A percentile compares a stretch with the other conserved stretches of the same genome.
These are phyloP conservation scores for Elsinoe ampelina DNA, from an alignment of 2,329 filamentous ascomycete genomes.

Conservation along the genomic window DNA sequence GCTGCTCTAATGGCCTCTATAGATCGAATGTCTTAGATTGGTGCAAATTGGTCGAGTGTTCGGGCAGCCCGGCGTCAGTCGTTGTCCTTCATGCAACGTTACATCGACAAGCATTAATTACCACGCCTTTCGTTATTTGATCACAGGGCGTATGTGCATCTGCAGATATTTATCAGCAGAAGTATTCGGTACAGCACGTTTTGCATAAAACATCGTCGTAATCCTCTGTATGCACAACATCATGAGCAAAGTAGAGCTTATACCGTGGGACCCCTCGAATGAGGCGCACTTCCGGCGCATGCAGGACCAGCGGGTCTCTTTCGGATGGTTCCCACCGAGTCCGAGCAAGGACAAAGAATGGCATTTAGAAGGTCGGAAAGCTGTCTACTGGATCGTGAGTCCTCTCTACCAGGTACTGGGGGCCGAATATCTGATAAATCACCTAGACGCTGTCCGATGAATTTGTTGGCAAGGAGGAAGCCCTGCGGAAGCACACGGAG, in stretches of 20 bases:
- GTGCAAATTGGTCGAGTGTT: neutral
- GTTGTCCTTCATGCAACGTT: no score
- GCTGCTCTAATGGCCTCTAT: neutral
- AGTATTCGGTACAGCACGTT: no score
- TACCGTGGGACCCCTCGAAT: slow-evolving; percentile 7
- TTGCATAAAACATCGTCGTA: no score
- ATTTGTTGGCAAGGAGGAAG: neutral
- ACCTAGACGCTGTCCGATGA: neutral
- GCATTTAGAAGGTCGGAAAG: neutral
- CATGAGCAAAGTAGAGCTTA: slow-evolving; percentile 6
- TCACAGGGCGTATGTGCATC: neutral
- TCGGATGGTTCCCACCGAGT: slow-evolving; percentile 5
- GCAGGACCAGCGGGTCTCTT: neutral
- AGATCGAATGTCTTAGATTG: neutral
- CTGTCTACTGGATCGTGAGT: slow-evolving; percentile 9
- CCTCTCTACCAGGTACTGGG: neutral
- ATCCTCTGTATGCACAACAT: neutral
- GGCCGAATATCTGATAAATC: neutral
- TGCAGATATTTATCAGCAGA: neutral
- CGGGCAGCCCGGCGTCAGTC: no score
- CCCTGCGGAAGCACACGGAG: neutral
- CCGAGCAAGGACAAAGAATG: neutral
- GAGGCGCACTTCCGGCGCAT: slow-evolving; percentile 8
- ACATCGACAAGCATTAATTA: neutral
- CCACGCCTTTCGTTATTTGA: neutral